Base-by-base conservation (phyloP, 331 rosid genomes). In the Rhamnella rubrinervis region DNA sequence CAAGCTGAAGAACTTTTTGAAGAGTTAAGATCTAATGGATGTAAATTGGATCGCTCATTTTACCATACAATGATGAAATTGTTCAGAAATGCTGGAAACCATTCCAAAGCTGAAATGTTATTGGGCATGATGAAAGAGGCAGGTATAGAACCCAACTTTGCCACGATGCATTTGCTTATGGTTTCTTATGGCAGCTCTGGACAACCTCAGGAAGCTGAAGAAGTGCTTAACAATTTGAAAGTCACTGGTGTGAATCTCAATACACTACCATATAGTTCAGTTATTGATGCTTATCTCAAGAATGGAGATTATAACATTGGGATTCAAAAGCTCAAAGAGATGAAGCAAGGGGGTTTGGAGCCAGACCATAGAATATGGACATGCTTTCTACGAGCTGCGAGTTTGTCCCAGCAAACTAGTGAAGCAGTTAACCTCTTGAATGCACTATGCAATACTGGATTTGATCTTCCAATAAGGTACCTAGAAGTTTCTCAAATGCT, bases 321-420 rank as follows among this genome's bases (percentile, higher is more conserved):
- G 63, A 88, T 84, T 20, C 89, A 85, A 80, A 93, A 87, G 80
- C 90, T 93, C 66, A 8, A 57, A 13, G 92, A 79, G 74, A 93
- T 93, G 97, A 86, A 79, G 81, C 85, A 73, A 72, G 85, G 55
- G 26, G 95, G 86, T 64, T 73, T 87, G 60, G 90, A 80, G 77
- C 89, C 90, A 47, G 98, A 93, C 72, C 90, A 90, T 81, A 89
- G 97, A 84, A 84, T 93, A 79, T 93, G 98, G 98, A 93, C 98
- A 1, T 93, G 98, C 81, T 93, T 90, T 83, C 73, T 87, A 53
- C 84, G 95, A 84, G 97, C 95, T 53, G 98, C 98, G 70, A 90
- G 97, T 77, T 82, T 90, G 80, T 83, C 85, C 61, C 83, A 83
- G 65, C 57, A 44, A 31, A 50, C 71, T 64, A 78, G 79, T 68